phyloP scores from a whole-genome alignment of 2,329 filamentous ascomycete species.

The Colletotrichum sublineola region DNA sequence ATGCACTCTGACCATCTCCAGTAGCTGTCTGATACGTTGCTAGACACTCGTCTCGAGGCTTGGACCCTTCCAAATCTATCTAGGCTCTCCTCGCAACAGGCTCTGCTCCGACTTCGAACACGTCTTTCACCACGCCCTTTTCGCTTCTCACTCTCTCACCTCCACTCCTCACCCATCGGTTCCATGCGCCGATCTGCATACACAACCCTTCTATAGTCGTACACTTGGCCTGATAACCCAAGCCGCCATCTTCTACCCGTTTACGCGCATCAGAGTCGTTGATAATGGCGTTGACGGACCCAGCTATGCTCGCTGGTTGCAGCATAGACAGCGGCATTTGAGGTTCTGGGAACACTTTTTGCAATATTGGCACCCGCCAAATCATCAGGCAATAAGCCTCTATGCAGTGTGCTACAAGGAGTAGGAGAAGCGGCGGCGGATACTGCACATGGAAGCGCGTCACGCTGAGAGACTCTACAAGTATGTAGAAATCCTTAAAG shows the following conservation, averaged over 20 bases:
- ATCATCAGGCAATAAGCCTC: slow-evolving; percentile 53
- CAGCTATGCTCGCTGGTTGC: slow-evolving; percentile 57
- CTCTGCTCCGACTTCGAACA: slow-evolving; percentile 36
- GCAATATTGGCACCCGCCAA: slow-evolving; percentile 45
- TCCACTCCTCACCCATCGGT: slow-evolving; percentile 45
- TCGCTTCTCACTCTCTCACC: slow-evolving; percentile 22
- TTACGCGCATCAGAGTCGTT: slow-evolving; percentile 55
- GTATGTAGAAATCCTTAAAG: slow-evolving; percentile 56
- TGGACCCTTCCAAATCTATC: not conserved
- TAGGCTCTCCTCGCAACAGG: slow-evolving; percentile 37
- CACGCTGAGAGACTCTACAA: slow-evolving; percentile 49
- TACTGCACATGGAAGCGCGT: slow-evolving; percentile 50
- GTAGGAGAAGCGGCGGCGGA: slow-evolving; percentile 53
- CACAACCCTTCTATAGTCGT: slow-evolving; percentile 58
- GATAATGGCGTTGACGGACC: slow-evolving; percentile 53
- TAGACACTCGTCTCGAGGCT: not conserved
- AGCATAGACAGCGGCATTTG: slow-evolving; percentile 52
- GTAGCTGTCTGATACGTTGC: not conserved
- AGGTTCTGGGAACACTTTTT: slow-evolving; percentile 50
- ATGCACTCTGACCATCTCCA: not conserved
- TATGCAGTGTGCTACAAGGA: slow-evolving; percentile 55
- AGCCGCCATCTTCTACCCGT: slow-evolving; percentile 54
- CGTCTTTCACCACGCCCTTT: slow-evolving; percentile 32
- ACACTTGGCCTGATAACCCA: slow-evolving; percentile 56
- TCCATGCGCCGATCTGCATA: slow-evolving; percentile 57